These are phyloP conservation scores for Hemileia vastatrix DNA, from an alignment of 1,284 basidiomycete genomes.

Conservation along the genomic window DNA sequence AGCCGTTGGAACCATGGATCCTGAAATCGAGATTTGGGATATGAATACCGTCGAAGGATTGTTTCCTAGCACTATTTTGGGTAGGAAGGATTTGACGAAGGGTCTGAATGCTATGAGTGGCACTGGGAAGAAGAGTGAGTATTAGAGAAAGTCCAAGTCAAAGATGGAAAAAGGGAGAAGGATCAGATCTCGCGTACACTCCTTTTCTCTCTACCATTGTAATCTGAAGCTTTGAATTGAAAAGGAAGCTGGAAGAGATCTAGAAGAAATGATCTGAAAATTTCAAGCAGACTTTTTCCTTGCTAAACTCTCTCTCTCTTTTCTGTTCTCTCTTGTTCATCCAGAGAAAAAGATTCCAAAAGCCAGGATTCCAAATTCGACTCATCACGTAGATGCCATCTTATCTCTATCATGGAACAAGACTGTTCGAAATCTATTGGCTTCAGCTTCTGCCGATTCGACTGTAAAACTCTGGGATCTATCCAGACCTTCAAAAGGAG, in stretches of 20 bases:
- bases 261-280: too few relatives aligned
- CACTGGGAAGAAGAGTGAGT: constrained; percentile 42
- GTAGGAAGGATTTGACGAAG: too few relatives aligned
- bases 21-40: constrained; percentile 97
- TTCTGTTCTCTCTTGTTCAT: too few relatives aligned
- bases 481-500: constrained; percentile 53
- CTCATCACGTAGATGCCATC: constrained; percentile 87
- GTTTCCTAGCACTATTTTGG: constrained; percentile 84
- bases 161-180: constrained; percentile 48
- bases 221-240: constrained; percentile 36
- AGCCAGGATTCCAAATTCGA: constrained; percentile 57
- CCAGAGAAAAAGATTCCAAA: constrained; percentile 78
- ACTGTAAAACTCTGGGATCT: constrained; percentile 99
- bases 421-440: constrained; percentile 74
- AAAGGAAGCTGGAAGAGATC: constrained; percentile 54
- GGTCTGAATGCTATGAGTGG: constrained; percentile 35
- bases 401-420: constrained; percentile 86
- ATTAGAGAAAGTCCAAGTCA: neutral
- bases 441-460: constrained; percentile 82
- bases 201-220: constrained; percentile 65
- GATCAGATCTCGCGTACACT: constrained; percentile 49
- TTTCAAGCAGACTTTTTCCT: too few relatives aligned
- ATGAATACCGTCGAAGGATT: constrained; percentile 86
- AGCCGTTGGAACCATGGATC: constrained; percentile 92
- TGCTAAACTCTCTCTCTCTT: too few relatives aligned